Percentiles rank a stretch among this genome's conserved stretches.
Evolutionary conservation across 2,329 filamentous ascomycete species (phyloP).

Genomic region (Thermochaetoides dissita): DNA sequence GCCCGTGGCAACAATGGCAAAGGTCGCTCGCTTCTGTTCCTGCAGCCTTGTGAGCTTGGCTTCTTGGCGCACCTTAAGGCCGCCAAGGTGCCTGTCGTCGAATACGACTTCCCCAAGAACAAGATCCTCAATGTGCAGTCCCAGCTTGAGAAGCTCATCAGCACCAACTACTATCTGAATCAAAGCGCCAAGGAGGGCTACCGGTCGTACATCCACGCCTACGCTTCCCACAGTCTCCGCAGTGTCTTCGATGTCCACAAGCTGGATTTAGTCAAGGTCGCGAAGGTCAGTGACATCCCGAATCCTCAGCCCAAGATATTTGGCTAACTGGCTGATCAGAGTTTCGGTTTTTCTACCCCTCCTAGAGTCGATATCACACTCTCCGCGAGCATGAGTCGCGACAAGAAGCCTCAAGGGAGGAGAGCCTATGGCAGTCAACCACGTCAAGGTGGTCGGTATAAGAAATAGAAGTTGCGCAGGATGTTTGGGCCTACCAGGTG

Average conservation of each 20-base stretch:
- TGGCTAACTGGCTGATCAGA: slow-evolving; percentile 20
- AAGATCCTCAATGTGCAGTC: slow-evolving; percentile 85
- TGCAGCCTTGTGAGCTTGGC: slow-evolving; percentile 82
- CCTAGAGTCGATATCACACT: slow-evolving; percentile 68
- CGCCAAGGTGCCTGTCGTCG: slow-evolving; percentile 80
- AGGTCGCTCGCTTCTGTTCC: slow-evolving; percentile 81
- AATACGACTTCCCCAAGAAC: slow-evolving; percentile 87
- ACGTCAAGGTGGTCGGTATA: no score
- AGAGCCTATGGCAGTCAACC: slow-evolving; percentile 63
- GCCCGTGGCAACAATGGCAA: slow-evolving; percentile 72
- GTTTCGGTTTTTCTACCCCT: slow-evolving; percentile 65
- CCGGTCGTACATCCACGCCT: slow-evolving; percentile 85
- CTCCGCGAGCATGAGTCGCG: slow-evolving; percentile 60
- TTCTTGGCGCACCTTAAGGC: slow-evolving; percentile 87
- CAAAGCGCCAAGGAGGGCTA: slow-evolving; percentile 70
- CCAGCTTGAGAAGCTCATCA: slow-evolving; percentile 86
- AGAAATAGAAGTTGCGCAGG: no score
- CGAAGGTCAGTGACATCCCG: slow-evolving; percentile 32
- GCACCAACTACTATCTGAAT: slow-evolving; percentile 93
- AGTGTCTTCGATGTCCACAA: slow-evolving; percentile 78
- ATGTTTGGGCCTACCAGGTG: no score
- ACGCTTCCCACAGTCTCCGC: slow-evolving; percentile 71
- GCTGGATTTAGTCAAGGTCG: slow-evolving; percentile 69
- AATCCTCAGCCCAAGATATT: no score
- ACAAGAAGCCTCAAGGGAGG: slow-evolving; percentile 52